Evolutionary conservation across 768 basidiomycete species (phyloP), one percentile per base, ranked within the genome.

Genomic region (Pleurotus ostreatus): DNA sequence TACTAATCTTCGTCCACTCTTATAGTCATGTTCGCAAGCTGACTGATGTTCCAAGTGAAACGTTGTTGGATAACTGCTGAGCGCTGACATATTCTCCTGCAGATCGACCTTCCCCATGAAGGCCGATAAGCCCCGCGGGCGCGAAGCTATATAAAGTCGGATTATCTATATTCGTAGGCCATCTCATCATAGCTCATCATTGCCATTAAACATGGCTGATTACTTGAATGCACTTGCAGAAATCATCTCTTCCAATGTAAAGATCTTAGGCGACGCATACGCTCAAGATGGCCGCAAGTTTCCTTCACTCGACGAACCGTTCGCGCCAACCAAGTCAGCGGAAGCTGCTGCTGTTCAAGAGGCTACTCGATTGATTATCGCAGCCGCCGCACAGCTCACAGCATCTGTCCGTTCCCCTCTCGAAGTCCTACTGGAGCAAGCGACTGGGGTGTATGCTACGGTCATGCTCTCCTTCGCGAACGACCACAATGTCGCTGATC

Each of bases 401-500:
- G 66, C 63, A 5, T 59, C 58, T 44, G 59, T 67, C 16, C 61
- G 59, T 8, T 56, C 60, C 4, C 65, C 66, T 6, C 49, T 57
- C 22, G 51, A 60, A 43, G 56, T 57, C 5, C 30, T 64, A 22
- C 30, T 56, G 39, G 57, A 59, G 5, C 13, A 34, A 20, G 51
- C 51, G 15, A 20, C 51, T 12, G 51, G 51, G 68, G 0, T 43
- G 51, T 53, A 53, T 41, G 13, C 37, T 23, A n/a, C 51, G 15
- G 51, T 38, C 9, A 53, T 39, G 15, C 18, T 53, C 13, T 9
- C 16, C 18, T 41, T 53, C n/a, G 51, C 16, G 9, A 51, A 53
- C 20, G 51, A 53, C 39, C 39, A 53, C 2, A 66, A 71, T 49
- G 71, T 76, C 7, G 68, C 68, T 2, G 76, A 77, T 55, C 72